phyloP scores from a whole-genome alignment of 2,329 filamentous ascomycete species.

The Penicillium sumatraense region DNA sequence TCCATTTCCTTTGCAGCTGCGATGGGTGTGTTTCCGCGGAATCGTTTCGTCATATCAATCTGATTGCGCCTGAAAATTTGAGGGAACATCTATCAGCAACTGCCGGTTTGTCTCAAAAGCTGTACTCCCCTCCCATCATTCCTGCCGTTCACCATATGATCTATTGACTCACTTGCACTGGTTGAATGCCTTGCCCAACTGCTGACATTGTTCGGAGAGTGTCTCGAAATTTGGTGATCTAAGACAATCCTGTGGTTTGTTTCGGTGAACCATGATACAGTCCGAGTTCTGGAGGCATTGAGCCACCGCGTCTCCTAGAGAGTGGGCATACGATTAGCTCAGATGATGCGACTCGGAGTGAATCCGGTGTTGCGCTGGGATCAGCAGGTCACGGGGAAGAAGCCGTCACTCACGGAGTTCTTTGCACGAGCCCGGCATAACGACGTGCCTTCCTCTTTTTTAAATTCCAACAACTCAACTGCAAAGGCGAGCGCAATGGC shows the following conservation, averaged over 20 bases:
- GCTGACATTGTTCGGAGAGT: constrained; percentile 85
- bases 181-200: constrained; percentile 88
- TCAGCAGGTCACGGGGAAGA: neutral
- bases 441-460: constrained; percentile 27
- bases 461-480: too few species aligned
- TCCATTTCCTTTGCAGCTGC: constrained; percentile 69
- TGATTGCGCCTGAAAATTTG: constrained; percentile 66
- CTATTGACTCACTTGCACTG: constrained; percentile 78
- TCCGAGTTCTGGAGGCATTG: constrained; percentile 95
- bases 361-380: constrained; percentile 1
- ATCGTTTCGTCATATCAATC: constrained; percentile 98
- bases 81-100: constrained; percentile 8
- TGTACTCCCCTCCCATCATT: neutral
- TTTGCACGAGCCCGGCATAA: constrained; percentile 94
- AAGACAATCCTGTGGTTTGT: constrained; percentile 86
- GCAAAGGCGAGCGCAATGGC: too few species aligned
- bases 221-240: constrained; percentile 78
- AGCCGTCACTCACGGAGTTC: constrained; percentile 76
- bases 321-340: constrained; percentile 22
- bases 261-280: constrained; percentile 90
- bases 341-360: constrained; percentile 5
- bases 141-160: constrained; percentile 1
- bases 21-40: constrained; percentile 90
- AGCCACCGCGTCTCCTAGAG: constrained; percentile 82
- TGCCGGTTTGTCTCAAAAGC: neutral